These are phyloP conservation scores for Phytophthora aleatoria DNA, from an alignment of 352 stramenopile species.

Conservation along the genomic window DNA sequence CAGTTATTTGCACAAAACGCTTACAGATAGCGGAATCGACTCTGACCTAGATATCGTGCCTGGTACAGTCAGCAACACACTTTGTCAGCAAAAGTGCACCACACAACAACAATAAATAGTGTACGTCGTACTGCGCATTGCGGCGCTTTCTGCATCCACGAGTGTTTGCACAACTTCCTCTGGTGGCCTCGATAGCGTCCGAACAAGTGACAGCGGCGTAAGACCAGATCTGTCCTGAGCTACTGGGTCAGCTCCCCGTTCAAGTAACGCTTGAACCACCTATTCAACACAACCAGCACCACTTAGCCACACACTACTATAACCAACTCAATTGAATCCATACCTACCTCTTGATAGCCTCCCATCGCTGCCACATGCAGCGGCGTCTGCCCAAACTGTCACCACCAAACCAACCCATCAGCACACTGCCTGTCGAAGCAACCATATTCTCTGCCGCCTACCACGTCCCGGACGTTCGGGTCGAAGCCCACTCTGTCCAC, in stretches of 20 bases:
- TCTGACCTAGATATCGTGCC: conserved; percentile 23
- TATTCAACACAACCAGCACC: conserved; percentile 13
- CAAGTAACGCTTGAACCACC: conserved; percentile 62
- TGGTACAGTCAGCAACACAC: conserved; percentile 11
- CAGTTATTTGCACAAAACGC: conserved; percentile 4
- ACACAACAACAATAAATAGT: not conserved
- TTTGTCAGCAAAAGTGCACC: conserved; percentile 6
- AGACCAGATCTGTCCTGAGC: conserved; percentile 63
- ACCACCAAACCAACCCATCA: conserved; percentile 10
- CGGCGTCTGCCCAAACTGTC: conserved; percentile 71
- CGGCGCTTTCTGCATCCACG: conserved; percentile 46
- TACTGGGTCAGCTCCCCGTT: conserved; percentile 50
- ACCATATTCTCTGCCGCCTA: conserved; percentile 21
- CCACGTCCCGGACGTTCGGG: conserved; percentile 67
- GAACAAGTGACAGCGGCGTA: conserved; percentile 67
- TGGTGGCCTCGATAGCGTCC: conserved; percentile 63
- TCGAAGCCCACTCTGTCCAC: conserved; percentile 76
- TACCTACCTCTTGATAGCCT: conserved; percentile 55
- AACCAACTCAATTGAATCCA: not conserved
- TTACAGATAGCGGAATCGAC: conserved; percentile 29
- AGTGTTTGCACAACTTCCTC: conserved; percentile 72
- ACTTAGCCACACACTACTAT: conserved; percentile 1
- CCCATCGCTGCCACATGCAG: conserved; percentile 77
- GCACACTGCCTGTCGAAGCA: not conserved
- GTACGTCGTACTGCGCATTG: conserved; percentile 26